Conservation (phyloP, 768 basidiomycete species). For the Suillus luteus region DNA sequence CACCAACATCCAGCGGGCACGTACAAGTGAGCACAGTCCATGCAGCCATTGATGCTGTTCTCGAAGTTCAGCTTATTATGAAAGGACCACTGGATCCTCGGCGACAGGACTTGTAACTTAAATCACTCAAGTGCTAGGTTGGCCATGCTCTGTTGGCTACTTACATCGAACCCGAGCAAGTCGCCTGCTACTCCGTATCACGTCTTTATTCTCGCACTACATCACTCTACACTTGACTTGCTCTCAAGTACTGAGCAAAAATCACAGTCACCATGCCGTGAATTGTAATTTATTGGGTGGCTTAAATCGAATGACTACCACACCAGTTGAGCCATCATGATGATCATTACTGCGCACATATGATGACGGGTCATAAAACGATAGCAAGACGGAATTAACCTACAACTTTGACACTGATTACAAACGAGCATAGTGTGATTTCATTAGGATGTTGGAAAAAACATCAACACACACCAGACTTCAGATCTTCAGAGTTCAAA, state of each 20-base stretch:
- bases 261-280: not conserved
- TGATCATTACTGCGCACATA: not conserved
- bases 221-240: not conserved
- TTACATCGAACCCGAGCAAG: not conserved
- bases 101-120: conserved; percentile 61
- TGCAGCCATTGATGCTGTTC: conserved; percentile 68
- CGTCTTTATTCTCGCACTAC: not conserved
- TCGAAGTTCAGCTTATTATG: conserved; percentile 82
- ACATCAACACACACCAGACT: not conserved
- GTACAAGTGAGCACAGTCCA: conserved; percentile 71
- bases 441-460: not conserved
- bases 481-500: too few relatives aligned
- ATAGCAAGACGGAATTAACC: not conserved
- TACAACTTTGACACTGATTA: too few relatives aligned
- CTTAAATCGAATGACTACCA: not conserved
- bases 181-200: not conserved
- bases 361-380: not conserved
- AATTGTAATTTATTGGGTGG: not conserved
- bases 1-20: conserved; percentile 25
- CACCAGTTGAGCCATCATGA: not conserved
- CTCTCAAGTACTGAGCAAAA: not conserved
- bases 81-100: conserved; percentile 80
- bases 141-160: not conserved
- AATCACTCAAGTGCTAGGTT: conserved; percentile 7
- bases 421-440: too few relatives aligned